Evolutionary conservation across 164 flowering plant species (phyloP).

Genomic region (Annona squamosa): DNA sequence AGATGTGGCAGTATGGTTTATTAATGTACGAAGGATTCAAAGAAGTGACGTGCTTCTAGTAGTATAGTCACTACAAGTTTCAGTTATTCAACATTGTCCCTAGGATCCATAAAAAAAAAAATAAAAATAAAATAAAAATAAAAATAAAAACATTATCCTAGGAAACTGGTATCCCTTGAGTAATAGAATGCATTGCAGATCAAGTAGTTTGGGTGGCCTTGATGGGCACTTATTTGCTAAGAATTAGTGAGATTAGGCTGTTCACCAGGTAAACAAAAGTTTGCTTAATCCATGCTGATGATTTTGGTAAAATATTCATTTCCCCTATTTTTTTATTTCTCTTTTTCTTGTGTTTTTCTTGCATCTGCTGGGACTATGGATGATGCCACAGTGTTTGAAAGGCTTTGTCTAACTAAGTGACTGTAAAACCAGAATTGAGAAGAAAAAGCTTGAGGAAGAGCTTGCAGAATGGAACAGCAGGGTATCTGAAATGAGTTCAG

Average conservation of each 20-base stretch:
- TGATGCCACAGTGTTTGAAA: background rate
- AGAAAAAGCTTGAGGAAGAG: conserved; percentile 69
- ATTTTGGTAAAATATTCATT: too few species aligned
- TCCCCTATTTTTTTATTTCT: too few species aligned
- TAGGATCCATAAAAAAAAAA: too few species aligned
- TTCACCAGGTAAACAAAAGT: background rate
- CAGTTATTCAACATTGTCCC: background rate
- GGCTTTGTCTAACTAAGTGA: background rate
- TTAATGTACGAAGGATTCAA: background rate
- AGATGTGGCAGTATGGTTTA: background rate
- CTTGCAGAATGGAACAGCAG: conserved; percentile 43
- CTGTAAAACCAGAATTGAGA: conserved; percentile 39
- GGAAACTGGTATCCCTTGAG: too few species aligned
- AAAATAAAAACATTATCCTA: too few species aligned
- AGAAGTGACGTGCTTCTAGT: background rate
- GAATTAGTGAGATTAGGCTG: background rate
- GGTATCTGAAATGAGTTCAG: conserved; percentile 55
- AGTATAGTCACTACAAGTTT: background rate
- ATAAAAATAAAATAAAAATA: too few species aligned
- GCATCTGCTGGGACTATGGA: background rate
- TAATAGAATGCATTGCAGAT: too few species aligned
- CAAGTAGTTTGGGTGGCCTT: too few species aligned
- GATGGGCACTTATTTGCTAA: background rate
- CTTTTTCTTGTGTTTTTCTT: background rate
- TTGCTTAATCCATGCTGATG: too few species aligned